Percentiles rank a stretch among this genome's conserved stretches.
Evolutionary conservation across 192 early-diverging fungal species (phyloP).

Genomic region (Glomus cerebriforme): DNA sequence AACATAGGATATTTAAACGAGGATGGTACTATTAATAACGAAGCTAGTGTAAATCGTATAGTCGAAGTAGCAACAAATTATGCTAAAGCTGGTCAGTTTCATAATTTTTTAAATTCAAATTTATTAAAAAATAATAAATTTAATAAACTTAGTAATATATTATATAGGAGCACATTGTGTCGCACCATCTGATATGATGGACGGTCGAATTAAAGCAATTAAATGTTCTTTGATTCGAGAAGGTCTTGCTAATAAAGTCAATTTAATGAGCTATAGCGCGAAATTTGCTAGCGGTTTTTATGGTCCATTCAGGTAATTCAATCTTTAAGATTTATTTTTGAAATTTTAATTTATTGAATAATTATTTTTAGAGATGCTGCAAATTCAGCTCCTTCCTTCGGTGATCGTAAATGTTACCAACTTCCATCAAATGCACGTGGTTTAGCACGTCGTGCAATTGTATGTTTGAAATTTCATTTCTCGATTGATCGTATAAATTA

Average conservation of each 20-base stretch:
- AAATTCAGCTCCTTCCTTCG: slow-evolving; percentile 86
- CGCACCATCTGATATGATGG: slow-evolving; percentile 98
- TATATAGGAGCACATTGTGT: slow-evolving; percentile 73
- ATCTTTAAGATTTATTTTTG: neutral
- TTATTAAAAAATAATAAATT: neutral
- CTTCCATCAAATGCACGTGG: slow-evolving; percentile 87
- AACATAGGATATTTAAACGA: slow-evolving; percentile 45
- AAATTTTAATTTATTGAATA: neutral
- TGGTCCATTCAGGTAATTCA: slow-evolving; percentile 84
- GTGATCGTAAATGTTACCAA: slow-evolving; percentile 95
- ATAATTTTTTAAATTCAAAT: neutral
- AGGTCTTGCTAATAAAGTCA: slow-evolving; percentile 74
- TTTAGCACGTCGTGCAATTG: slow-evolving; percentile 84
- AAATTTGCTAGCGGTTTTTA: slow-evolving; percentile 97
- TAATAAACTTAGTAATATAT: neutral
- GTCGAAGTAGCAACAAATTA: slow-evolving; percentile 85
- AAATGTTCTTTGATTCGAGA: slow-evolving; percentile 79
- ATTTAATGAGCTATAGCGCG: slow-evolving; percentile 95
- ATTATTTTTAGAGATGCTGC: slow-evolving; percentile 70
- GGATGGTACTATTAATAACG: slow-evolving; percentile 87
- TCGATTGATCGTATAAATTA: neutral
- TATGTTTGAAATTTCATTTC: neutral
- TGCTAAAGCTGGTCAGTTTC: slow-evolving; percentile 73
- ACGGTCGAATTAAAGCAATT: slow-evolving; percentile 89
- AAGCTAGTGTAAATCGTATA: slow-evolving; percentile 71